Conservation (phyloP, 768 basidiomycete genomes). For the Leccinellum luteum region DNA sequence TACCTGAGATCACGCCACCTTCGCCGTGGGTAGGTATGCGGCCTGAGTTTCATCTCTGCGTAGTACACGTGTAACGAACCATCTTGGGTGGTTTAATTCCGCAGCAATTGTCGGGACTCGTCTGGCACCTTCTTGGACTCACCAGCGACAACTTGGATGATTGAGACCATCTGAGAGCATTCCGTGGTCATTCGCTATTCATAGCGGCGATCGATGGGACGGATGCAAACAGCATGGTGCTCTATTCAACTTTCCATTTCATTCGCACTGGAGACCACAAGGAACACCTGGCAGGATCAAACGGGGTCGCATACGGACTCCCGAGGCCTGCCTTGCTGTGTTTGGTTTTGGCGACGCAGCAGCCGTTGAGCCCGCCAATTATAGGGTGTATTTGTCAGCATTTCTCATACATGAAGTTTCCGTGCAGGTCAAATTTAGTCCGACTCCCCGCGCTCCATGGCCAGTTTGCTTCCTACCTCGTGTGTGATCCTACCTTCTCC, state of each 20-base stretch:
- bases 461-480: conserved; percentile 30
- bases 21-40: conserved; percentile 12
- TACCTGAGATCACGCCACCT: conserved; percentile 12
- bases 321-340: conserved; percentile 9
- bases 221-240: conserved; percentile 12
- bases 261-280: conserved; percentile 7
- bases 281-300: conserved; percentile 21
- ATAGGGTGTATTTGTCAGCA: conserved; percentile 25
- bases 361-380: conserved; percentile 12
- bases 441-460: conserved; percentile 16
- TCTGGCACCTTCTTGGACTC: background rate
- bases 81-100: conserved; percentile 10
- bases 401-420: conserved; percentile 9
- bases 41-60: conserved; percentile 17
- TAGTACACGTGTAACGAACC: conserved; percentile 21
- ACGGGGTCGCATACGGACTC: conserved; percentile 14
- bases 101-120: background rate
- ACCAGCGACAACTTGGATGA: background rate
- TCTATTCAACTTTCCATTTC: conserved; percentile 14
- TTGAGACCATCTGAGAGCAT: background rate
- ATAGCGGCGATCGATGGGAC: conserved; percentile 8
- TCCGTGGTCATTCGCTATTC: conserved; percentile 5
- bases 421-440: conserved; percentile 25
- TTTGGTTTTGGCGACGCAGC: conserved; percentile 16
- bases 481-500: conserved; percentile 22